Conservation (phyloP, 306 rosid species). For the Dicorynia guianensis region DNA sequence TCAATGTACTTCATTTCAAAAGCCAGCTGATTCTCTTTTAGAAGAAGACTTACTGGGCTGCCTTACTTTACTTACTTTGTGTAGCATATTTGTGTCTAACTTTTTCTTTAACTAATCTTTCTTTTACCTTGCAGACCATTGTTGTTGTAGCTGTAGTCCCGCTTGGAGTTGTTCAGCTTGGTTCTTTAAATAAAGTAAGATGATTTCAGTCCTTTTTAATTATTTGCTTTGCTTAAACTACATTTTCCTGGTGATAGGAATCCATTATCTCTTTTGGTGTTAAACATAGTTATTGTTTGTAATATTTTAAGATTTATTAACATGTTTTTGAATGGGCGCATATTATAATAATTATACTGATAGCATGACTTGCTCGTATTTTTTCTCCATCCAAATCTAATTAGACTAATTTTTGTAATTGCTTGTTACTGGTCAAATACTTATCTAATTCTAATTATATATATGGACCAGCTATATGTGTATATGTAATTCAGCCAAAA, state of each 20-base stretch:
- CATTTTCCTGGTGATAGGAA: conserved; percentile 31
- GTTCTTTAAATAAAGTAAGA: conserved; percentile 81
- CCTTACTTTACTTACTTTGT: conserved; percentile 22
- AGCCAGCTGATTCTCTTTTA: conserved; percentile 24
- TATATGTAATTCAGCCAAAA: too few relatives aligned
- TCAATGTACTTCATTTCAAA: conserved; percentile 4
- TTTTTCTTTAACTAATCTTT: conserved; percentile 36
- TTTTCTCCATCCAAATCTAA: too few relatives aligned
- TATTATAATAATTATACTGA: neutral
- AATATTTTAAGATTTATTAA: conserved; percentile 17
- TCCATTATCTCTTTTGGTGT: conserved; percentile 14
- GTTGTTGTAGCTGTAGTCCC: conserved; percentile 80
- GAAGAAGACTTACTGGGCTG: conserved; percentile 25
- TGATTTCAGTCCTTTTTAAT: conserved; percentile 34
- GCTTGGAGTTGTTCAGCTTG: conserved; percentile 94
- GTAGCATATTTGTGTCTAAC: neutral
- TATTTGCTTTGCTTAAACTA: conserved; percentile 30
- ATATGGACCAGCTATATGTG: too few relatives aligned
- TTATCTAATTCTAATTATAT: neutral
- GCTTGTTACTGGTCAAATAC: conserved; percentile 9
- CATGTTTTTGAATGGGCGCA: conserved; percentile 19
- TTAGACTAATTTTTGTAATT: conserved; percentile 24
- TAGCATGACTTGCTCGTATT: conserved; percentile 1
- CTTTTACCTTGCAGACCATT: conserved; percentile 70
- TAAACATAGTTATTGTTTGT: neutral